These are phyloP conservation scores for Colletotrichum chlorophyti DNA, from an alignment of 2,329 filamentous ascomycete genomes.

Conservation along the genomic window DNA sequence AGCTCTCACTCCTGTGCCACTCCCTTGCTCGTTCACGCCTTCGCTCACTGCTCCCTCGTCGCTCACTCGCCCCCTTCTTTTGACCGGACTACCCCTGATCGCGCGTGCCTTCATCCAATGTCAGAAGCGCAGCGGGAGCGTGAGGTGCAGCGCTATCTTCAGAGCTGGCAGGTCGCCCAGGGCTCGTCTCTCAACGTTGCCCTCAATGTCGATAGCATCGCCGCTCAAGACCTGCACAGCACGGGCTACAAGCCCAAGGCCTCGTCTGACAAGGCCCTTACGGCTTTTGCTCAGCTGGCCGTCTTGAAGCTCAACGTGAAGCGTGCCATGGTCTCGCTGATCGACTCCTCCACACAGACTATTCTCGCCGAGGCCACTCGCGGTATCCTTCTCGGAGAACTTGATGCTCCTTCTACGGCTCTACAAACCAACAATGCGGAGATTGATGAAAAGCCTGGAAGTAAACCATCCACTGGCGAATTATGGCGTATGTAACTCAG, in stretches of 20 bases:
- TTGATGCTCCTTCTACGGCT: too few relatives aligned
- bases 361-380: constrained; percentile 59
- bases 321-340: constrained; percentile 56
- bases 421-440: background rate
- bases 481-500: constrained; percentile 45
- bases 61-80: too few relatives aligned
- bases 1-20: too few relatives aligned
- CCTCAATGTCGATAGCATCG: constrained; percentile 39
- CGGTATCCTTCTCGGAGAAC: constrained; percentile 46
- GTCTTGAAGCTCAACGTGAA: constrained; percentile 54
- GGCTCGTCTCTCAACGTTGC: constrained; percentile 40
- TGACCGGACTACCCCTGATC: too few relatives aligned
- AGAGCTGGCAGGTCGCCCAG: constrained; percentile 40
- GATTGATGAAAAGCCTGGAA: background rate
- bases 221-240: constrained; percentile 34
- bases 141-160: constrained; percentile 39
- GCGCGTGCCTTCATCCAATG: constrained; percentile 9
- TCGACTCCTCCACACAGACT: constrained; percentile 53
- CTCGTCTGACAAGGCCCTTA: constrained; percentile 47
- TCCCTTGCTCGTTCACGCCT: too few relatives aligned
- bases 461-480: constrained; percentile 34
- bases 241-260: constrained; percentile 40
- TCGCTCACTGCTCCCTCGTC: too few relatives aligned
- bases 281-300: constrained; percentile 57
- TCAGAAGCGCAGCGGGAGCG: constrained; percentile 37